Conservation (phyloP, 495 filamentous ascomycete species). For the Penicillium manginii region DNA sequence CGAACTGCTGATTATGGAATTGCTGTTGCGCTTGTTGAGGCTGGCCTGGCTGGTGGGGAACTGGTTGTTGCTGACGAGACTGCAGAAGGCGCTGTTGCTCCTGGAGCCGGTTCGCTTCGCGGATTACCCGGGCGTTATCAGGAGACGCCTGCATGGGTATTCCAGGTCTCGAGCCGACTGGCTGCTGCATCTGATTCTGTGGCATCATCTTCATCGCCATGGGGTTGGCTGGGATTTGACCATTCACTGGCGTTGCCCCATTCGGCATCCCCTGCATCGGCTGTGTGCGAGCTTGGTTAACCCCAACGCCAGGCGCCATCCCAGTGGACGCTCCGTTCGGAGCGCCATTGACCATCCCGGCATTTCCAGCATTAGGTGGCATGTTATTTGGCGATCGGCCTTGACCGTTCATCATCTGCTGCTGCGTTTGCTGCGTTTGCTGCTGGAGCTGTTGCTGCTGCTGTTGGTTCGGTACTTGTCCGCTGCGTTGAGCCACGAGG, state of each 20-base stretch:
- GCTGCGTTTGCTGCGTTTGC: constrained; percentile 31
- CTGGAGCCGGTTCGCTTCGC: constrained; percentile 66
- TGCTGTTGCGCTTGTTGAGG: constrained; percentile 44
- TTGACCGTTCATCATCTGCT: constrained; percentile 43
- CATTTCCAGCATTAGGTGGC: constrained; percentile 41
- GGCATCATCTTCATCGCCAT: constrained; percentile 72
- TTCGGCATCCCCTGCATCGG: constrained; percentile 45
- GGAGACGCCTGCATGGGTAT: constrained; percentile 59
- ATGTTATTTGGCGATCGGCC: constrained; percentile 44
- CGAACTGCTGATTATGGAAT: constrained; percentile 48
- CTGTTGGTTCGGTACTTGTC: constrained; percentile 44
- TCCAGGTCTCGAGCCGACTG: constrained; percentile 60
- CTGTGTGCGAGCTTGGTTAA: constrained; percentile 44
- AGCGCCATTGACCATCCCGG: constrained; percentile 32
- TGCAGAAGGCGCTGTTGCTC: constrained; percentile 68
- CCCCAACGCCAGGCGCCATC: constrained; percentile 36
- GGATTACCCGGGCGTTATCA: constrained; percentile 54
- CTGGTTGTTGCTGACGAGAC: constrained; percentile 62
- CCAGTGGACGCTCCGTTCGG: constrained; percentile 47
- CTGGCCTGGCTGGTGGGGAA: constrained; percentile 38
- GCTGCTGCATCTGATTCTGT: constrained; percentile 69
- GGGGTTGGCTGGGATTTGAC: constrained; percentile 54
- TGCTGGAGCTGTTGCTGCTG: too few species aligned
- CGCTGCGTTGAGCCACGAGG: constrained; percentile 46
- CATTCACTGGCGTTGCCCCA: constrained; percentile 39